Conservation (phyloP, 768 basidiomycete species). For the Boletus patriciae region DNA sequence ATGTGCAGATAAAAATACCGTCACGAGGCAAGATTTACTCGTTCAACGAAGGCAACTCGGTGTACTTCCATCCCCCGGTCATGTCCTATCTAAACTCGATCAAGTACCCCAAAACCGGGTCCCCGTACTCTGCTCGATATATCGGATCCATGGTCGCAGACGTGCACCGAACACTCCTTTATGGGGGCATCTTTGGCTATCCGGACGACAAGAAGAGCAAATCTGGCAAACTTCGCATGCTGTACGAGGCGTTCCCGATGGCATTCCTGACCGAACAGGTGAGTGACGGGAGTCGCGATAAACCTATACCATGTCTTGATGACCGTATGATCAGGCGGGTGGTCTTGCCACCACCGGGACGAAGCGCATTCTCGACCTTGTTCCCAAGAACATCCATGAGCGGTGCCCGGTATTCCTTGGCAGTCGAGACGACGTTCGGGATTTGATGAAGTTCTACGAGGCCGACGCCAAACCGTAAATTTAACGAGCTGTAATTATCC, state of each 20-base stretch:
- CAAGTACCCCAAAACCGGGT: conserved; percentile 77
- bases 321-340: conserved; percentile 63
- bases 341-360: conserved; percentile 95
- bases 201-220: conserved; percentile 98
- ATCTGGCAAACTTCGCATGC: conserved; percentile 87
- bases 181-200: conserved; percentile 98
- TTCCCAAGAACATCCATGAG: conserved; percentile 85
- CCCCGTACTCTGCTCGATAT: conserved; percentile 88
- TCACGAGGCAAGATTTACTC: conserved; percentile 97
- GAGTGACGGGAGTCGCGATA: conserved; percentile 17
- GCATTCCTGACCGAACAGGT: conserved; percentile 93
- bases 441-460: conserved; percentile 85
- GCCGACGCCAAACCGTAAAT: conserved; percentile 22
- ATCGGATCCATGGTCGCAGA: conserved; percentile 99
- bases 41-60: conserved; percentile 97
- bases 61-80: conserved; percentile 88
- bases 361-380: conserved; percentile 89
- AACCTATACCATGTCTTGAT: background rate
- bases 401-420: conserved; percentile 93
- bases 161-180: conserved; percentile 92
- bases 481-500: conserved; percentile 7
- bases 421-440: conserved; percentile 88
- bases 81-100: conserved; percentile 83
- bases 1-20: conserved; percentile 81
- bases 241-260: conserved; percentile 99